A percentile compares a stretch with the other conserved stretches of the same genome.
Evolutionary conservation across 2,329 filamentous ascomycete species (phyloP).

Genomic region (Neopestalotiopsis clavispora): DNA sequence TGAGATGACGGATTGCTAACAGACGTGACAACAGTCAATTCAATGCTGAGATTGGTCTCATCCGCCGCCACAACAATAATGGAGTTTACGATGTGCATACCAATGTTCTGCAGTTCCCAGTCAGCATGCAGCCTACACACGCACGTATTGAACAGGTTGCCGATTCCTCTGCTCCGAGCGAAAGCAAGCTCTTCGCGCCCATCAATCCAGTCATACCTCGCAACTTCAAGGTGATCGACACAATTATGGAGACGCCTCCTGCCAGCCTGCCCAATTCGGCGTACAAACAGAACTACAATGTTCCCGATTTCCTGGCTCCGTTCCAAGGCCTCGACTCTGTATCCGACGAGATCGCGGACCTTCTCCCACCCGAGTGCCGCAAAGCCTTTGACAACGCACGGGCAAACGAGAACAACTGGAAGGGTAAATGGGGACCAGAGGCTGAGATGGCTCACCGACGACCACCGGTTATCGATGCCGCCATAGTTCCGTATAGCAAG

Average conservation of each 20-base stretch:
- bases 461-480: conserved; percentile 65
- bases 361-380: conserved; percentile 73
- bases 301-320: conserved; percentile 52
- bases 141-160: conserved; percentile 77
- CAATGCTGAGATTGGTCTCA: conserved; percentile 74
- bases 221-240: conserved; percentile 63
- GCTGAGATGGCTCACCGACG: conserved; percentile 56
- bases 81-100: conserved; percentile 95
- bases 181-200: conserved; percentile 47
- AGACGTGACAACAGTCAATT: conserved; percentile 68
- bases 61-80: conserved; percentile 70
- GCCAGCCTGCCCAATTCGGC: conserved; percentile 50
- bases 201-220: conserved; percentile 55
- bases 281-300: conserved; percentile 46
- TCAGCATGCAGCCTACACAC: conserved; percentile 87
- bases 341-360: conserved; percentile 66
- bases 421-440: conserved; percentile 75
- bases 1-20: conserved; percentile 20
- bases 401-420: conserved; percentile 72
- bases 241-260: conserved; percentile 56
- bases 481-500: conserved; percentile 64
- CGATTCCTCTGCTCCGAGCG: conserved; percentile 30
- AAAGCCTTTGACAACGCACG: conserved; percentile 73
- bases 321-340: conserved; percentile 69
- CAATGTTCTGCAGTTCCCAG: conserved; percentile 87